These are phyloP conservation scores for Suillus placidus DNA, from an alignment of 768 basidiomycete genomes.

Conservation along the genomic window DNA sequence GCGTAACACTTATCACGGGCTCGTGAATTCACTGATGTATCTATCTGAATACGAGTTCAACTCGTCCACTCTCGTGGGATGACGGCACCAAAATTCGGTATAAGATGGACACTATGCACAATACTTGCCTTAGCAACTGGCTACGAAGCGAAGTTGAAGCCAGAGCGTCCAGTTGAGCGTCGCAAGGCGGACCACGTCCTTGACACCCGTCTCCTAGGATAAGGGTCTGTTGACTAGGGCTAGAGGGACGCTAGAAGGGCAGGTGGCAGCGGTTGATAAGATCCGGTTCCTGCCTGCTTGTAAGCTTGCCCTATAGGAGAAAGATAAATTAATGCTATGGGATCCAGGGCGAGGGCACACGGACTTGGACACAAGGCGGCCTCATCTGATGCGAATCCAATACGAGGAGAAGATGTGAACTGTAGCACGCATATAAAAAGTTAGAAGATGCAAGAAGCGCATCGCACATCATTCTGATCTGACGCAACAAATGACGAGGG, in stretches of 20 bases:
- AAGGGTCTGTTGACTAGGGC: neutral
- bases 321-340: neutral
- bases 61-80: too few species aligned
- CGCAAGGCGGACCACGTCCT: neutral
- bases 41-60: too few species aligned
- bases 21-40: too few species aligned
- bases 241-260: neutral
- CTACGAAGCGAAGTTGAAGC: neutral
- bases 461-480: too few species aligned
- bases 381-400: neutral
- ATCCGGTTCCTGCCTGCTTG: neutral
- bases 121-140: neutral
- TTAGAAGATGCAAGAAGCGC: too few species aligned
- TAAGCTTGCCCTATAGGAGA: neutral
- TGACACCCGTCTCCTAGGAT: neutral
- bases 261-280: neutral
- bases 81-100: too few species aligned
- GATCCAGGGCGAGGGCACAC: neutral
- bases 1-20: neutral
- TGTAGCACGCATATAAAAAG: too few species aligned
- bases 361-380: neutral
- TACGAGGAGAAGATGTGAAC: too few species aligned
- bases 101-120: too few species aligned
- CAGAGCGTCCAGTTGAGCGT: neutral
- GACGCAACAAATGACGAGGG: too few species aligned